Percentiles rank a stretch among this genome's conserved stretches.
Evolutionary conservation across 805 yeast species (phyloP).

Genomic region (Barnettozyma californica): DNA sequence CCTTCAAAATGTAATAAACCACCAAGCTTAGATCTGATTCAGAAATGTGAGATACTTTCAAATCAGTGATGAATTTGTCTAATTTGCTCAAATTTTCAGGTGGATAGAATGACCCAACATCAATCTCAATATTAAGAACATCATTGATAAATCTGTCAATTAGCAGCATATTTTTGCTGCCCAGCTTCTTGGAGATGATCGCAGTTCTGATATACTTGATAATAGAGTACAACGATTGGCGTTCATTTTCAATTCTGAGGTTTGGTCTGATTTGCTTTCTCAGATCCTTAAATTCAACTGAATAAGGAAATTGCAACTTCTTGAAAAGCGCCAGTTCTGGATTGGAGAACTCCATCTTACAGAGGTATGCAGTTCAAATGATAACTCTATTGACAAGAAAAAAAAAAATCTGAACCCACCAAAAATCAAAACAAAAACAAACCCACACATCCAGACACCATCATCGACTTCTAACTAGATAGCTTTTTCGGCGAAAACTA

Average conservation of each 20-base stretch:
- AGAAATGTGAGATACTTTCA: slow-evolving; percentile 8
- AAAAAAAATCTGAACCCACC: neutral
- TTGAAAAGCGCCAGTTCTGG: slow-evolving; percentile 10
- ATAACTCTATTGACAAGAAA: neutral
- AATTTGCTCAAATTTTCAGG: slow-evolving; percentile 20
- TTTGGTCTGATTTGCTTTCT: slow-evolving; percentile 17
- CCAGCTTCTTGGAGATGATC: slow-evolving; percentile 14
- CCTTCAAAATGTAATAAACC: slow-evolving; percentile 23
- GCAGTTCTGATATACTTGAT: slow-evolving; percentile 22
- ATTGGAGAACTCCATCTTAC: slow-evolving; percentile 1
- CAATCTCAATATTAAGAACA: slow-evolving; percentile 10
- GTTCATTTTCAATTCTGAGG: slow-evolving; percentile 14
- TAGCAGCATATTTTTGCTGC: slow-evolving; percentile 9
- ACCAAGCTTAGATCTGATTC: slow-evolving; percentile 12
- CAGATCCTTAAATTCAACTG: slow-evolving; percentile 16
- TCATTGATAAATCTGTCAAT: slow-evolving; percentile 20
- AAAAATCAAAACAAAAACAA: neutral
- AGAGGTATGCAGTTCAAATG: neutral
- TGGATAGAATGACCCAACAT: slow-evolving; percentile 17
- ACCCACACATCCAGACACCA: neutral
- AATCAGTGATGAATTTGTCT: slow-evolving; percentile 10
- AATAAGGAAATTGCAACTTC: slow-evolving; percentile 20
- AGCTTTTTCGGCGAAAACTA: neutral
- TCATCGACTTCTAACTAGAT: neutral
- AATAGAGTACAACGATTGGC: slow-evolving; percentile 19